Evolutionary conservation across 345 rosid genomes (phyloP).

Genomic region (Corchorus capsularis): DNA sequence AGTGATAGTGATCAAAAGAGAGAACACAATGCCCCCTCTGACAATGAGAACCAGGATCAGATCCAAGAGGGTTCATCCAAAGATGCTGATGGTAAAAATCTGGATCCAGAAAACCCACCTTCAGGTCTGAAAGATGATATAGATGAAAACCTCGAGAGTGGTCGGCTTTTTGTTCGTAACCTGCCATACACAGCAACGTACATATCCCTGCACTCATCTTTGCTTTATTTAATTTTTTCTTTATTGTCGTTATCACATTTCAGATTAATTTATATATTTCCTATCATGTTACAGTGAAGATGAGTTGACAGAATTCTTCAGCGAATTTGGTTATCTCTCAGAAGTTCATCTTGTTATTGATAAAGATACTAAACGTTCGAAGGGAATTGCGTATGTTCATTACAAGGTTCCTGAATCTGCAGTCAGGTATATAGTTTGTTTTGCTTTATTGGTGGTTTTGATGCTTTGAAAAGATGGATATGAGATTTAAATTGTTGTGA

Average conservation of each 20-base stretch:
- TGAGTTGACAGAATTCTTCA: constrained; percentile 77
- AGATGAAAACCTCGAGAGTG: constrained; percentile 46
- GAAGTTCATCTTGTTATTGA: constrained; percentile 87
- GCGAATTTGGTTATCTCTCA: constrained; percentile 58
- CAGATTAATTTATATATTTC: not conserved
- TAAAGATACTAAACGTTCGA: constrained; percentile 87
- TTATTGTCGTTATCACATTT: constrained; percentile 6
- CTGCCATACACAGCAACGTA: constrained; percentile 80
- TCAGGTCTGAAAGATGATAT: constrained; percentile 37
- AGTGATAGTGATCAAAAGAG: constrained; percentile 21
- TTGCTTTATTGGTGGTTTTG: constrained; percentile 10
- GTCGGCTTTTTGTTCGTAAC: constrained; percentile 86
- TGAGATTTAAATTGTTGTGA: not conserved
- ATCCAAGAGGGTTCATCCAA: constrained; percentile 34
- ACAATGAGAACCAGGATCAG: constrained; percentile 29
- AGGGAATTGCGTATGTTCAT: constrained; percentile 80
- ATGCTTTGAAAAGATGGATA: not conserved
- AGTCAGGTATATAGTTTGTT: constrained; percentile 54
- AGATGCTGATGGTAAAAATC: constrained; percentile 43
- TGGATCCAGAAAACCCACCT: constrained; percentile 32
- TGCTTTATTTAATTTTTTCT: not conserved
- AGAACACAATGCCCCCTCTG: constrained; percentile 13
- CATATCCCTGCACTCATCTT: constrained; percentile 11
- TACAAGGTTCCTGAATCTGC: constrained; percentile 69
- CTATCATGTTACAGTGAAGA: constrained; percentile 62